Base-by-base conservation (phyloP, 2,329 filamentous ascomycete species). In the Nemania sp. region DNA sequence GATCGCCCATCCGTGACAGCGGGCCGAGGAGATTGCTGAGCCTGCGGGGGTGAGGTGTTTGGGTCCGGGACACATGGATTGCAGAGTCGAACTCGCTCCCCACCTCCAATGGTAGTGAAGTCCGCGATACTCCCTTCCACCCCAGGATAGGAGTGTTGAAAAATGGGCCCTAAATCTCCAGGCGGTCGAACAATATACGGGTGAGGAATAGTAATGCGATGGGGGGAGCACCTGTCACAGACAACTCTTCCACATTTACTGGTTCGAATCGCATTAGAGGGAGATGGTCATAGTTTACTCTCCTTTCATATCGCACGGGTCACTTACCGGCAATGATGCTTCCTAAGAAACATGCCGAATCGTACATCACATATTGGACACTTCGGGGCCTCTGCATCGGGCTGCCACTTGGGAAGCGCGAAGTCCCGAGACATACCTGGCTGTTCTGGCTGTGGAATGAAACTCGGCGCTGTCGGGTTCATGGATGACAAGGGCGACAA, bases 241-340 rank as follows among this genome's bases (percentile, higher is more conserved):
- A 98, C 94, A 9, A 98, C 93, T 63, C 92, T 83, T 47, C 94
- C 94, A 73, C 94, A 98, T 84, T 97, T 97, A 67, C 88, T 90
- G 49, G 47, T 37, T 9, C 13, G 34, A 52, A 43, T 2, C 25
- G 12, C 47, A 42, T 64, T 39, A 59, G 54, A 32, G 5, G 50
- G 21, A 15, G 13, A 55, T 25, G 18, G 17, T 43, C 39, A 15
- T 11, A 32, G 25, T 39, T 10, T 25, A 46, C 17, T 6, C 32
- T 37, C 25, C 21, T 43, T 46, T 25, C 3, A 21, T 15, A 25
- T 35, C 11, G 39, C 17, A 21, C 9, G 17, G 25, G 13, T 47
- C 32, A 20, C 84, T 49, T 79, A 89, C 84, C 93, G 86, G 81
- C 94, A 98, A 73, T 98, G 94, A 77, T 98, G 94, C 73, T 96